Evolutionary conservation across 2,329 filamentous ascomycete species (phyloP).

Genomic region (Onygenales sp.): DNA sequence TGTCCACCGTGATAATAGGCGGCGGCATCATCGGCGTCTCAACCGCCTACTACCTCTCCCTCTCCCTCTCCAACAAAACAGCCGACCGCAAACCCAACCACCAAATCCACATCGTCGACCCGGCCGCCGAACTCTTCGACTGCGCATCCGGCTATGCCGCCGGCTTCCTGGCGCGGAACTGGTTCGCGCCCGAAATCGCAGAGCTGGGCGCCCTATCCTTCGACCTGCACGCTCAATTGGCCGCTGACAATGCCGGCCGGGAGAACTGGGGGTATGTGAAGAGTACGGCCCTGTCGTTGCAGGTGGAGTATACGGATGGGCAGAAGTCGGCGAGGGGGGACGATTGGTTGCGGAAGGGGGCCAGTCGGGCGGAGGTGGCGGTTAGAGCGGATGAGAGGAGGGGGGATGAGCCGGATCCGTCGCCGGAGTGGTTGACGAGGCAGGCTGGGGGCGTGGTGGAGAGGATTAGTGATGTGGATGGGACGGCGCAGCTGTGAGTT

Average conservation of each 20-base stretch:
- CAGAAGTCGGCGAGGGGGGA: constrained; percentile 40
- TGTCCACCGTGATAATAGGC: constrained; percentile 57
- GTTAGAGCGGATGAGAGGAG: constrained; percentile 27
- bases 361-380: constrained; percentile 50
- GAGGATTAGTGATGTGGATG: constrained; percentile 51
- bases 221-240: constrained; percentile 56
- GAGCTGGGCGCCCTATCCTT: constrained; percentile 60
- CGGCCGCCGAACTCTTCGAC: constrained; percentile 53
- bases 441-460: constrained; percentile 48
- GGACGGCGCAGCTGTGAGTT: constrained; percentile 56
- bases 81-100: constrained; percentile 8
- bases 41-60: constrained; percentile 63
- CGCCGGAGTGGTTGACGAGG: constrained; percentile 52
- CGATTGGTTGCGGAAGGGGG: constrained; percentile 58
- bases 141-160: constrained; percentile 66
- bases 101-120: constrained; percentile 50
- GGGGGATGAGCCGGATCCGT: constrained; percentile 16
- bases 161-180: constrained; percentile 65
- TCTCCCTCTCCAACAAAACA: constrained; percentile 16
- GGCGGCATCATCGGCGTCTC: constrained; percentile 61
- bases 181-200: constrained; percentile 52
- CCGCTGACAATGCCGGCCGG: constrained; percentile 48
- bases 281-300: constrained; percentile 52
- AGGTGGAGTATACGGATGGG: constrained; percentile 26
- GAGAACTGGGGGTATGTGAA: constrained; percentile 50